A percentile compares a stretch with the other conserved stretches of the same genome.
phyloP scores from a whole-genome alignment of 2,329 filamentous ascomycete species.

The Talaromyces funiculosus region DNA sequence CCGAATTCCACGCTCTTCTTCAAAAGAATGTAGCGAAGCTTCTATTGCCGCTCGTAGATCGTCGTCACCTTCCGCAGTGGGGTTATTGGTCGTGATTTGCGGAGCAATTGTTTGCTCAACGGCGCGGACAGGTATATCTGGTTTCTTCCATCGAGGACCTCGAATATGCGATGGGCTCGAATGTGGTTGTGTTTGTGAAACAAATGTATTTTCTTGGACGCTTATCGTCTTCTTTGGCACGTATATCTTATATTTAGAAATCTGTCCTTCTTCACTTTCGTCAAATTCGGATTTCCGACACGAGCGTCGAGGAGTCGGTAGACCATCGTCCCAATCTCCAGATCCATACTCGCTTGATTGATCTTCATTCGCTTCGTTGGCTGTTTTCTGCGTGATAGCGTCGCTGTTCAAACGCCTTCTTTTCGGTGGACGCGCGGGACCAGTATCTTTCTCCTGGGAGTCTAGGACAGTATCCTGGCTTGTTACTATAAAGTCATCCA shows the following conservation, averaged over 20 bases:
- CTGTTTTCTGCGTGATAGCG: neutral
- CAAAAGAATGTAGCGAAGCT: slow-evolving; percentile 35
- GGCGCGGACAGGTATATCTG: slow-evolving; percentile 22
- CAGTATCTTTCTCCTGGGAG: neutral
- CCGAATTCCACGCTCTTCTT: slow-evolving; percentile 22
- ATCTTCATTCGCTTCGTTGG: neutral
- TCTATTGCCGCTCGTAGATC: slow-evolving; percentile 32
- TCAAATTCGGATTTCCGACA: slow-evolving; percentile 16
- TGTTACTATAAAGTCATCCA: slow-evolving; percentile 21
- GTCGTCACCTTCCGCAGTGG: slow-evolving; percentile 10
- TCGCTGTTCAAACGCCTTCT: slow-evolving; percentile 24
- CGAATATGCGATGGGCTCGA: slow-evolving; percentile 49
- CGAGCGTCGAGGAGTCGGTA: slow-evolving; percentile 15
- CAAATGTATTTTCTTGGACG: slow-evolving; percentile 41
- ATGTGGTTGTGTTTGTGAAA: slow-evolving; percentile 44
- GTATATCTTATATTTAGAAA: slow-evolving; percentile 37
- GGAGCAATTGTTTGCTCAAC: slow-evolving; percentile 4
- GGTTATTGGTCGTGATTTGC: neutral
- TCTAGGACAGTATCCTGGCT: slow-evolving; percentile 15
- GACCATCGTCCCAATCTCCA: slow-evolving; percentile 17
- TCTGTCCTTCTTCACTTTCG: slow-evolving; percentile 17
- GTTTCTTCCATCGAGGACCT: slow-evolving; percentile 48
- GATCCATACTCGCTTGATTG: slow-evolving; percentile 1
- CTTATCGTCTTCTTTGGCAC: slow-evolving; percentile 34
- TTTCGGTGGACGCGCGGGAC: slow-evolving; percentile 28